Base-by-base conservation (phyloP, 345 rosid genomes). In the Heritiera littoralis region DNA sequence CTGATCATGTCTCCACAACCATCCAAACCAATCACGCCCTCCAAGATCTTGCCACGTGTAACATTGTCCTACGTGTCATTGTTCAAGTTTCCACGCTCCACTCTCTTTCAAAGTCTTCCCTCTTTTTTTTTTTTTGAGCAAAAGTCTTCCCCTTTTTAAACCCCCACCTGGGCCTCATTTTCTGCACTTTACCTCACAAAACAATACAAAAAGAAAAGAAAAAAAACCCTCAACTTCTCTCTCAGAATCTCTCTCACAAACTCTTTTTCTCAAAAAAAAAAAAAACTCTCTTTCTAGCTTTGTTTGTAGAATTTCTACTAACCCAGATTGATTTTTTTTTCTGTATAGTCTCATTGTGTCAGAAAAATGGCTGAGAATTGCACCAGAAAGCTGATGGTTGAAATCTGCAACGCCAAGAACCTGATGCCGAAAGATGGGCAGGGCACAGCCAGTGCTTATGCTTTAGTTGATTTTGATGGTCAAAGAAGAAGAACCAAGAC, bases 341-440 rank as follows among this genome's bases (percentile, higher is more conserved):
- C 12, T 3, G 10, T 7, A 52, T 1, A 32, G 9, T 30, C 45
- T 32, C 13, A 30, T 14, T 49, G 43, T 71, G 49, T 30, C 52
- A 52, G 9, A 11, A 63, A 10, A 67, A 94, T 94, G 98, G 91
- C 88, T 46, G 97, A 90, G 30, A 72, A 76, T 55, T 64, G 86
- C 77, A 72, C 81, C 1, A 85, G 95, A 68, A 95, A 92, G 85
- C 89, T 95, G 18, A 81, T 92, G 0, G 95, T 95, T 5, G 97
- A 93, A 81, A 90, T 95, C 75, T 89, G 89, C 83, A 88, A 85
- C 52, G 98, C 97, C n/a, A 92, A 86, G 78, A 93, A 93, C 61
- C 77, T 93, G 58, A 93, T 93, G 98, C 98, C 95, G 0, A 95
- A 93, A 48, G 98, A 95, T 72, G 98, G 98, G 14, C 98, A 95